These are phyloP conservation scores for Mycena alexandri DNA, from an alignment of 768 basidiomycete species.

Conservation along the genomic window DNA sequence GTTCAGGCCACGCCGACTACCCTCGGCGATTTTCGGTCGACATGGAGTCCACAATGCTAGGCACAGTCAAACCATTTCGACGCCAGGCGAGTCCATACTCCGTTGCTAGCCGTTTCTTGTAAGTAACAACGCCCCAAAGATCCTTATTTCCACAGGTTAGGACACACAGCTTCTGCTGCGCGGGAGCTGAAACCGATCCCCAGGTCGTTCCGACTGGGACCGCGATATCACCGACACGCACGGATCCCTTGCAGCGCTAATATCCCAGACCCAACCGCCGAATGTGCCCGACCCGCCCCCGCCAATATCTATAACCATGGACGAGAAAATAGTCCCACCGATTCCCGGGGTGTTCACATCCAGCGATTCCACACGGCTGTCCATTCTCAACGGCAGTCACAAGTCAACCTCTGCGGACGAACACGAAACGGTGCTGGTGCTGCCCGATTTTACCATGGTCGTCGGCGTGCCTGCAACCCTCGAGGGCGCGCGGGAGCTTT, in stretches of 20 bases:
- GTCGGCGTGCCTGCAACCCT: conserved; percentile 74
- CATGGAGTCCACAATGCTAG: conserved; percentile 85
- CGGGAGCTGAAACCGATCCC: conserved; percentile 6
- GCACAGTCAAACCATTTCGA: conserved; percentile 85
- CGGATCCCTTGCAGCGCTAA: conserved; percentile 75
- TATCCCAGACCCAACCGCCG: conserved; percentile 48
- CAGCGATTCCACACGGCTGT: conserved; percentile 66
- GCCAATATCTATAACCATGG: conserved; percentile 39
- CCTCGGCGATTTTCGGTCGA: conserved; percentile 82
- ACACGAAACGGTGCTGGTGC: conserved; percentile 84
- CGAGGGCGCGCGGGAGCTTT: conserved; percentile 78
- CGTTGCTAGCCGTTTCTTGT: not conserved
- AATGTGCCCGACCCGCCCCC: conserved; percentile 46
- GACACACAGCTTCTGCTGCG: not conserved
- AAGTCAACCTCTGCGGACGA: conserved; percentile 75
- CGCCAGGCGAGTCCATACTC: conserved; percentile 68
- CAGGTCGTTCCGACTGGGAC: conserved; percentile 91
- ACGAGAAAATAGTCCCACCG: conserved; percentile 48
- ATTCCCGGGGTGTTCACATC: conserved; percentile 71
- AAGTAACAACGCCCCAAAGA: not conserved
- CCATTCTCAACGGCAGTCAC: conserved; percentile 89
- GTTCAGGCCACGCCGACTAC: conserved; percentile 78
- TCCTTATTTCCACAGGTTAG: conserved; percentile 20
- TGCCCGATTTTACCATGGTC: conserved; percentile 93
- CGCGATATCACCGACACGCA: conserved; percentile 80